These are phyloP conservation scores for Elongisporangium prolatum DNA, from an alignment of 352 stramenopile species.

Conservation along the genomic window DNA sequence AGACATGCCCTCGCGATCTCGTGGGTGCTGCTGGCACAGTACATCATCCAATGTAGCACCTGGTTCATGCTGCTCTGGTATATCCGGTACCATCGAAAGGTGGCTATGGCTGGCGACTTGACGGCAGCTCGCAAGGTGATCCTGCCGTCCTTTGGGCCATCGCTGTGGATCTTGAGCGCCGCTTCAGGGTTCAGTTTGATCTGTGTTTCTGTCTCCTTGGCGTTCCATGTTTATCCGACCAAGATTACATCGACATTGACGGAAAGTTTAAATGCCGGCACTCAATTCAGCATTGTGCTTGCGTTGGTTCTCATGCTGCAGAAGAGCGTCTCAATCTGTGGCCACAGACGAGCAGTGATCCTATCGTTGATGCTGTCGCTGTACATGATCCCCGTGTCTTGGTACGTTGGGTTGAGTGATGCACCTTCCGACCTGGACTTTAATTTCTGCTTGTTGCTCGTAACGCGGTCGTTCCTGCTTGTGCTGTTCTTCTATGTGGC, in stretches of 20 bases:
- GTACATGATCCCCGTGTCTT: conserved; percentile 2
- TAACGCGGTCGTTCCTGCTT: background rate
- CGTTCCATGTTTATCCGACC: conserved; percentile 16
- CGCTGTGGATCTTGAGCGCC: conserved; percentile 35
- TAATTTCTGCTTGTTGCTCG: background rate
- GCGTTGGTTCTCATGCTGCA: conserved; percentile 12
- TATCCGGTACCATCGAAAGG: conserved; percentile 34
- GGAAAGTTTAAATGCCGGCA: conserved; percentile 13
- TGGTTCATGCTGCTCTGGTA: conserved; percentile 24
- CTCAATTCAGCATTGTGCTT: conserved; percentile 11
- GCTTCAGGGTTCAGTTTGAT: conserved; percentile 21
- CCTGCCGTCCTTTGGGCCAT: conserved; percentile 39
- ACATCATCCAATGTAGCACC: background rate
- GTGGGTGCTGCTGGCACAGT: background rate
- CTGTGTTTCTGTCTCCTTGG: conserved; percentile 25
- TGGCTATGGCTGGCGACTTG: conserved; percentile 25
- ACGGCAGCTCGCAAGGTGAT: conserved; percentile 41
- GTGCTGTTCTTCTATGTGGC: background rate
- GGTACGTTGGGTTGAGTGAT: background rate
- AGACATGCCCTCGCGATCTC: background rate
- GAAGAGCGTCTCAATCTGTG: conserved; percentile 23
- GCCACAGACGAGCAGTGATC: conserved; percentile 4
- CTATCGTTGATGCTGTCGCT: conserved; percentile 4
- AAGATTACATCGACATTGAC: conserved; percentile 13
- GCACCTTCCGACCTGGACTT: background rate